These are phyloP conservation scores for Lantana camara DNA, from an alignment of 257 asterid genomes.

Conservation along the genomic window DNA sequence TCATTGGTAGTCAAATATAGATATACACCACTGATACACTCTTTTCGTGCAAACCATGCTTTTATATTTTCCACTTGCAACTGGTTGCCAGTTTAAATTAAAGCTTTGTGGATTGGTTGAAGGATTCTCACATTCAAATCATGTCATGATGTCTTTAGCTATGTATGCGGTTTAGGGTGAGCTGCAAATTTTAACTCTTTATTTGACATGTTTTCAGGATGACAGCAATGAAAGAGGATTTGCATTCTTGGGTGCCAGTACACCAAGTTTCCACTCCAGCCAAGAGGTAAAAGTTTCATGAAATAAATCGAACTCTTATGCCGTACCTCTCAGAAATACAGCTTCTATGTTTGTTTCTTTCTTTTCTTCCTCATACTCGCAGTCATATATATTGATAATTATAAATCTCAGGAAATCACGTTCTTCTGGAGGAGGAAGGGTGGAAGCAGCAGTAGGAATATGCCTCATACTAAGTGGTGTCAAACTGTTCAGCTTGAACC, in stretches of 20 bases:
- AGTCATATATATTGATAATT: constrained; percentile 19
- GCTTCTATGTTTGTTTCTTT: constrained; percentile 2
- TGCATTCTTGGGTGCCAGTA: constrained; percentile 51
- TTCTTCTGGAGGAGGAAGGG: constrained; percentile 78
- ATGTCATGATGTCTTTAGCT: background rate
- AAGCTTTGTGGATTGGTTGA: constrained; percentile 17
- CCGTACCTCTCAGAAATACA: background rate
- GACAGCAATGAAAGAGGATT: constrained; percentile 45
- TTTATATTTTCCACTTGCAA: background rate
- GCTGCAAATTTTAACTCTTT: constrained; percentile 6
- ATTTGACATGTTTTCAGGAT: constrained; percentile 45
- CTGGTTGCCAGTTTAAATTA: background rate
- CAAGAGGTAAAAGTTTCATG: constrained; percentile 56
- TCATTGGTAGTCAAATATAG: background rate
- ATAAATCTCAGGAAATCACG: constrained; percentile 61
- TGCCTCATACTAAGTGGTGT: constrained; percentile 68
- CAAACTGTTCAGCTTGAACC: constrained; percentile 81
- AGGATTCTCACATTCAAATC: constrained; percentile 17
- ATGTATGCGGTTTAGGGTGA: too few species aligned
- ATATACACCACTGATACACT: background rate
- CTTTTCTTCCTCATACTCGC: constrained; percentile 1
- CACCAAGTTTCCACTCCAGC: constrained; percentile 56
- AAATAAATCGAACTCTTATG: constrained; percentile 3
- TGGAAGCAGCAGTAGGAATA: constrained; percentile 55
- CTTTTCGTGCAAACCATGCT: background rate